Base-by-base conservation (phyloP, 2,329 filamentous ascomycete species). In the Huntiella bhutanensis region DNA sequence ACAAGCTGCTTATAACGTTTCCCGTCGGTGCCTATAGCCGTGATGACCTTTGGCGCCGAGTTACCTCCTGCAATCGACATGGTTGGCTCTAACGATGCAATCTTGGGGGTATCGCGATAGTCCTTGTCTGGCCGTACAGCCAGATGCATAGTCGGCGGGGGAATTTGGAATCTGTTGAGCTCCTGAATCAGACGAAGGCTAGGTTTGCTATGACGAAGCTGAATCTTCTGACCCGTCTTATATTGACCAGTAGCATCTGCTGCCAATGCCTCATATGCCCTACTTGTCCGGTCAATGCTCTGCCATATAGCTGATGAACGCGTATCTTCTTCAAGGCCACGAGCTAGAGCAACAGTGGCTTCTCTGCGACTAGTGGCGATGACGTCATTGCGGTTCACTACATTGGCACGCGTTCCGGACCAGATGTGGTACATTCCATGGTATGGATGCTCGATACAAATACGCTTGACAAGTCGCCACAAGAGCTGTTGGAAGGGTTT, bases 351-450 rank as follows among this genome's bases (percentile, higher is more conserved):
- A 33, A 70, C 73, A 1, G 86, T 85, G 11, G 87, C 86, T 51
- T 69, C 70, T 54, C 80, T 76, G 42, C 91, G 77, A 4, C 81
- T 80, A 15, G 77, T 65, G 1, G 83, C 82, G 3, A 80, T 73
- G 36, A 81, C 75, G 53, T 95, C 88, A 53, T 81, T 78, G 45
- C 68, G 69, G 54, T 79, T 77, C 43, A 71, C 72, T 16, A 43
- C 17, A 50, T 77, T 79, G 45, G 73, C 76, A 54, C 78, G 82
- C 39, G 75, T 77, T 16, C 81, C 79, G 2, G 87, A 83, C 67
- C 88, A 95, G 37, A 98, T 84, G 54, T 96, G 87, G 58, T 98
- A 93, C 77, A 96, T 88, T 42, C 86, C 86, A 58, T 98, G 92
- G 59, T 87, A 94, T 0, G 91, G 92, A 61, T 99, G 91, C 48